A percentile compares a stretch with the other conserved stretches of the same genome.
Conservation (phyloP, 139 green algal genomes). For the Coccomyxa sp. region DNA sequence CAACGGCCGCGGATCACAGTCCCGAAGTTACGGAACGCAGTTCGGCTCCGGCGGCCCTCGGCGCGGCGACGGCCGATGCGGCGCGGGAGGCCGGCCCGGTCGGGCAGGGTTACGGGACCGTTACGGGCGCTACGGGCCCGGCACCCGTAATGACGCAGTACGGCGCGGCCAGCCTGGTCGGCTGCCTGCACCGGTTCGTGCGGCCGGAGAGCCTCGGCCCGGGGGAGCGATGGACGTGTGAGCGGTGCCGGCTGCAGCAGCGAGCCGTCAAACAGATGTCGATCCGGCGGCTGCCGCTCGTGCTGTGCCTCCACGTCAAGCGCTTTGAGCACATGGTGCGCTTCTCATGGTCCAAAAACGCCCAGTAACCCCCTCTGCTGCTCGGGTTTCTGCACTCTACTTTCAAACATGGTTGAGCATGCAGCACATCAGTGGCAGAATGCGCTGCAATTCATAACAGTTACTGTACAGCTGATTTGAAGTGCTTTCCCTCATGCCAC, state of each 20-base stretch:
- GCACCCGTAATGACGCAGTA: neutral
- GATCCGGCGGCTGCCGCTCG: constrained; percentile 68
- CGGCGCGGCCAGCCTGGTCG: constrained; percentile 31
- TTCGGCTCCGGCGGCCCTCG: too few relatives aligned
- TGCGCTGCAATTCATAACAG: too few relatives aligned
- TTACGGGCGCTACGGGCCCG: too few relatives aligned
- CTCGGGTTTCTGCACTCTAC: neutral
- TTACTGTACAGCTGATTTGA: too few relatives aligned
- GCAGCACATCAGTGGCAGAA: neutral
- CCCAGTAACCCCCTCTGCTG: neutral
- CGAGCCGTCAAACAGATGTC: constrained; percentile 83
- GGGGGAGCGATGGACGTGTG: constrained; percentile 52
- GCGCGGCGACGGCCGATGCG: too few relatives aligned
- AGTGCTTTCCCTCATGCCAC: too few relatives aligned
- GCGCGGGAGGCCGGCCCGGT: too few relatives aligned
- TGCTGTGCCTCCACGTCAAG: constrained; percentile 89
- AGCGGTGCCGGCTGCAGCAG: constrained; percentile 11
- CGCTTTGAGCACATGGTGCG: constrained; percentile 74
- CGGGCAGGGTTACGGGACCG: too few relatives aligned
- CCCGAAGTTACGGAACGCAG: too few relatives aligned
- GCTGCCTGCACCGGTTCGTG: constrained; percentile 74
- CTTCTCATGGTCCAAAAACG: neutral
- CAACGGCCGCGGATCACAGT: too few relatives aligned
- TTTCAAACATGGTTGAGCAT: neutral
- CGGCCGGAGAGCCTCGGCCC: constrained; percentile 55